Evolutionary conservation across 1,139 yeast genomes (phyloP), one percentile per base, ranked within the genome.

Genomic region (Candida tropicalis): DNA sequence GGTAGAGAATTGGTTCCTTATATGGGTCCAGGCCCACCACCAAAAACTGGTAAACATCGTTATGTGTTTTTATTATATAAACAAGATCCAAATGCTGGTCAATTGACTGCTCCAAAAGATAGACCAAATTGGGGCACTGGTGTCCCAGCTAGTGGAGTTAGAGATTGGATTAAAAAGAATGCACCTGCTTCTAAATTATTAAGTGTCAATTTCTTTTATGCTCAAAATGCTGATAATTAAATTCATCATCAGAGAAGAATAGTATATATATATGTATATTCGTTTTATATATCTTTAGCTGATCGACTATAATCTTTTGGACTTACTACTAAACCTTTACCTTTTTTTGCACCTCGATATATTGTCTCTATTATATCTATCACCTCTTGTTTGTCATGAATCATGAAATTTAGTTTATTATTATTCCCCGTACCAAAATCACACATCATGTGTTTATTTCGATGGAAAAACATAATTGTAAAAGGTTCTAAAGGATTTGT

Each of bases 341-440:
- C 98, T 66, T 90, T 90, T 34, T 81, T 71, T 2, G 98, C 98
- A 0, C 97, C 98, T 49, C 97, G 66, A 61, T 85, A 93, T 1
- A 93, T 81, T 0, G 95, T 86, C 59, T 95, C 99, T 20, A 93
- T 68, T 26, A 95, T 86, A 62, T 93, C 99, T 27, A 93, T 87
- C 70, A 93, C 64, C 53, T 90, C 98, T 62, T 93, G 97, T 51
- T 86, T 84, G 58, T 87, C 90, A 38, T 81, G 82, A 27, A 93
- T 70, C 41, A 65, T 58, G 65, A 93, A 93, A 59, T 90, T 90
- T 67, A 93, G 70, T 70, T 93, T 93, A 70, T 95, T 93, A 65
- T 95, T 93, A 60, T 93, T 89, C 34, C 99, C 99, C 0, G 99
- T 93, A 2, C 99, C 99, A 64, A 90, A 90, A 69, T 93, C 99